Conservation (phyloP, 805 yeast species). For the Clavispora phyllophila region DNA sequence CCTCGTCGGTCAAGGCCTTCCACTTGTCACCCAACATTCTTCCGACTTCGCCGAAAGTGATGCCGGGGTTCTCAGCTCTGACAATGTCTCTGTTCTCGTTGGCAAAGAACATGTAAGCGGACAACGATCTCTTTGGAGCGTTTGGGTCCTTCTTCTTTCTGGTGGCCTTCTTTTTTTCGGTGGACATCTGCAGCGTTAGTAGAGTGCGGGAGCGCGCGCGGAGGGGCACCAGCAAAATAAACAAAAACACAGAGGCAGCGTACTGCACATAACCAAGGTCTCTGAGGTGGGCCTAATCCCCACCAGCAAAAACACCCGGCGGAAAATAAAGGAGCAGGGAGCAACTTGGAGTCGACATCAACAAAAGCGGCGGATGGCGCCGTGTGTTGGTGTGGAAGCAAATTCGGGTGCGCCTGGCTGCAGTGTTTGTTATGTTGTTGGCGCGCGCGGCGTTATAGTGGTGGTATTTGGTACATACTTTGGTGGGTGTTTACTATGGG, state of each 20-base stretch:
- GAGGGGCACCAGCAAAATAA: not conserved
- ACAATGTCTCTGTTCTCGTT: conserved; percentile 95
- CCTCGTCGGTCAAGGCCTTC: conserved; percentile 83
- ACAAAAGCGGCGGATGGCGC: not conserved
- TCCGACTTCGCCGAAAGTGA: conserved; percentile 93
- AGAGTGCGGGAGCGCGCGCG: not conserved
- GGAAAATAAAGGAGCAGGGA: not conserved
- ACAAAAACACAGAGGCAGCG: not conserved
- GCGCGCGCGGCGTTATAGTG: conserved; percentile 4
- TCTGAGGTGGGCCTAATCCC: not conserved
- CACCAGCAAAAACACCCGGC: not conserved
- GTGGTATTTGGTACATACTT: conserved; percentile 12
- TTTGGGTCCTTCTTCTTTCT: conserved; percentile 76
- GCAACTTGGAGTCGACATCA: not conserved
- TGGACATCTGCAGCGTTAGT: conserved; percentile 11
- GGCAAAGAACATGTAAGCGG: conserved; percentile 99
- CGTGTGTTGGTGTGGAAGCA: not conserved
- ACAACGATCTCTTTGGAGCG: conserved; percentile 97
- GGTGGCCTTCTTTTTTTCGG: conserved; percentile 40
- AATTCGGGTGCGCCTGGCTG: not conserved
- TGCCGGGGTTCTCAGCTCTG: conserved; percentile 92
- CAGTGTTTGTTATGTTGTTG: not conserved
- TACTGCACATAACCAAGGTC: too few relatives aligned
- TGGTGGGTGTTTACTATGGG: conserved; percentile 12
- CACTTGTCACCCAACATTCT: conserved; percentile 92